Base-by-base conservation (phyloP, 2,329 filamentous ascomycete species). In the Aspergillus ruber region DNA sequence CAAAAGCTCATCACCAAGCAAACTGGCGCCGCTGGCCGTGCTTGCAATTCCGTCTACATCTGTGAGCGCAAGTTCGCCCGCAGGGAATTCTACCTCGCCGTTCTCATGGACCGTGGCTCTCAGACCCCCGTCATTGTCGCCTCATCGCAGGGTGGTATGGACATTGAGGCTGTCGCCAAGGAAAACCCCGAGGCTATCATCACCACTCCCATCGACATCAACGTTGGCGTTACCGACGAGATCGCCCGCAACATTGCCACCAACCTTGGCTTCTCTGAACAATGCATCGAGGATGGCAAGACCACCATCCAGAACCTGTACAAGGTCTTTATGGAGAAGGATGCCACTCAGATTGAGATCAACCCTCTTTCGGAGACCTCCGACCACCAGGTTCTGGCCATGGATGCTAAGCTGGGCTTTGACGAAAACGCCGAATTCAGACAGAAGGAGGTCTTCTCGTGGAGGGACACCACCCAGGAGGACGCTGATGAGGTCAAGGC, bases 1-100 rank as follows among this genome's bases (percentile, higher is more conserved):
- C 91, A 98, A 79, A 96, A 96, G 77, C 89, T 98, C 74, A 83
- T 98, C 75, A 98, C 93, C 73, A 98, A 98, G 84, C 93, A 98
- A 80, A 98, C 93, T 50, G 93, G 93, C 71, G 88, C 91, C 61
- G 82, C 74, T 62, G 93, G 93, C 68, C 89, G 93, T 71, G 83
- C 95, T 70, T 98, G 93, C 82, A 97, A 88, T 74, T 82, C 90
- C 56, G 93, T 98, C 69, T 97, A 95, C 80, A 97, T 98, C 70
- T 95, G 91, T 76, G 93, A 98, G 82, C 90, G 93, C 81, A 98
- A 98, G 80, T 98, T 96, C 68, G 93, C 93, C 62, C 90, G 93
- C 60, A 86, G 93, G 68, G 93, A 98, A 76, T 98, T 98, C 79
- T 98, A 98, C 80, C 85, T 98, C 50, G 93, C 93, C 65, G 86